Base-by-base conservation (phyloP, 2,329 filamentous ascomycete genomes). In the Verticillium nubilum region DNA sequence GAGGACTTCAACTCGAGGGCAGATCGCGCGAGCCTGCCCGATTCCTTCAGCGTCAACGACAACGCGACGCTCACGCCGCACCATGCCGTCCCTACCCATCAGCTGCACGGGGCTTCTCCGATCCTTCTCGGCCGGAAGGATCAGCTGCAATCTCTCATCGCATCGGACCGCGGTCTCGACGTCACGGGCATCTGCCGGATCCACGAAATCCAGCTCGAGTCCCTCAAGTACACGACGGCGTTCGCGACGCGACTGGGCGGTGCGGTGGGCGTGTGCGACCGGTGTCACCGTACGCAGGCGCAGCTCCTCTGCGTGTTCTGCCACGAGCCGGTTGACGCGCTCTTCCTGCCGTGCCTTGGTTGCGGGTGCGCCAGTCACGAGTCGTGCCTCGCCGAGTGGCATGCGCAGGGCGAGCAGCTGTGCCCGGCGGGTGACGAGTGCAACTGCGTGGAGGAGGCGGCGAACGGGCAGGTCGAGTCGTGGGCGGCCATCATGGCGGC, bases 341-440 rank as follows among this genome's bases (percentile, higher is more conserved):
- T 86, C 13, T 89, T 86, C 66, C 74, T 83, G 3, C 80, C 85
- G 0, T 89, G 86, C 62, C 76, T 89, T 2, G 79, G 80, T 12
- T 89, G 86, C 63, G 86, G 86, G 13, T 89, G 86, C 64, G 81
- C 81, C 7, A 80, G 78, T 57, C 86, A 89, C 68, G 80, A 86
- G 53, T 70, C 74, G 9, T 89, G 86, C 62, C 75, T 86, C 17
- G 78, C 77, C 2, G 82, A 85, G 66, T 86, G 84, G 83, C 82
- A 85, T 64, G 78, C 75, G 6, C 77, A 78, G 5, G 82, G 82
- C 25, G 83, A 86, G 69, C 79, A 73, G 1, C 71, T 80, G 54
- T 89, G 86, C 59, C 84, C 86, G 0, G 85, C 84, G 0, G 86
- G 85, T 1, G 86, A 88, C 66, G 86, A 88, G 67, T 89, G 86